Conservation (phyloP, 768 basidiomycete species). For the Rhodocollybia butyracea region DNA sequence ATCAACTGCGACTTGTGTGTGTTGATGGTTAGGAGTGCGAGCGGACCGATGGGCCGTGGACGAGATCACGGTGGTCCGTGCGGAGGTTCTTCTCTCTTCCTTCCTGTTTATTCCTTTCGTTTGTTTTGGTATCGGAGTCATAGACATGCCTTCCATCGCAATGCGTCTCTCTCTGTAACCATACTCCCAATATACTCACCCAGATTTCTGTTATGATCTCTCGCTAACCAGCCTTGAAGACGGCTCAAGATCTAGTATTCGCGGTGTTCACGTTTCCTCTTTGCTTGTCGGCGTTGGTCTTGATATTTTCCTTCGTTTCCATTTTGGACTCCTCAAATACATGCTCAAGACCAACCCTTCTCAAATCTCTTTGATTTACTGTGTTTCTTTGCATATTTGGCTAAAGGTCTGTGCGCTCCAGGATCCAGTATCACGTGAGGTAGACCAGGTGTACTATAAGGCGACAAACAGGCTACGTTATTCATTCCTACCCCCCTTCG, state of each 20-base stretch:
- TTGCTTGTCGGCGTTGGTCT: no score
- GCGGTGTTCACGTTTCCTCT: no score
- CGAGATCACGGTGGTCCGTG: background rate
- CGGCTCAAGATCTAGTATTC: no score
- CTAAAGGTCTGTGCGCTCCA: slow-evolving; percentile 4
- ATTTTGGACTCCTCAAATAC: background rate
- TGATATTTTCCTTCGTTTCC: no score
- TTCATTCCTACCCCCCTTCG: slow-evolving; percentile 5
- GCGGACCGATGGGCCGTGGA: no score
- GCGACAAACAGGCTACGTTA: background rate
- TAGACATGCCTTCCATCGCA: background rate
- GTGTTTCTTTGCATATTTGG: no score
- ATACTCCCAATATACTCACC: no score
- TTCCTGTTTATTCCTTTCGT: background rate
- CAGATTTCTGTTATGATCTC: no score
- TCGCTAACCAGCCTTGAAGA: no score
- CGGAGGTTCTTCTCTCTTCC: background rate
- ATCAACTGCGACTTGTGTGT: no score
- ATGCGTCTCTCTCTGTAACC: background rate
- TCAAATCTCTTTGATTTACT: background rate
- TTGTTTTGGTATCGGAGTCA: background rate
- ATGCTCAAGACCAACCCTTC: background rate
- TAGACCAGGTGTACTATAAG: background rate
- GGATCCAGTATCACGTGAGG: slow-evolving; percentile 6
- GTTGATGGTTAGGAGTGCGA: no score